phyloP scores from a whole-genome alignment of 371 early-diverging fungal species.

The Lichtheimia ornata region DNA sequence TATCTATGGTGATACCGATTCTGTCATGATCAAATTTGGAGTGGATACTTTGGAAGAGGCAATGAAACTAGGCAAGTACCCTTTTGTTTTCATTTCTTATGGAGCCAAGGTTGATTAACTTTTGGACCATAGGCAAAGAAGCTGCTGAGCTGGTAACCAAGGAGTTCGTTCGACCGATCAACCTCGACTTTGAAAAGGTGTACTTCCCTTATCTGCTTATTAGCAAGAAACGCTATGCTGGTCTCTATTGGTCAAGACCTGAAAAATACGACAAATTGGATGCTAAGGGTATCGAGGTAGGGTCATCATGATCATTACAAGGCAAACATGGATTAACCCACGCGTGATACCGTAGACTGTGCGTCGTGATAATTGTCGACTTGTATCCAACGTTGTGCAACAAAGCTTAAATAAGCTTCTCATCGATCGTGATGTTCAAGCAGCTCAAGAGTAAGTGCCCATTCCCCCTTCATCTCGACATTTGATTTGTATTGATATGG shows the following conservation, averaged over 20 bases:
- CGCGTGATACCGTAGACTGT: constrained; percentile 74
- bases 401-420: constrained; percentile 92
- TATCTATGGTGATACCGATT: constrained; percentile 99
- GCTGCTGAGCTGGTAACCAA: constrained; percentile 89
- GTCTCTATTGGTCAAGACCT: constrained; percentile 96
- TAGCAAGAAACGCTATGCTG: constrained; percentile 99
- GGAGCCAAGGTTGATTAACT: not conserved
- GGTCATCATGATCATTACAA: too few relatives aligned
- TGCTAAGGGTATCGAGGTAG: constrained; percentile 98
- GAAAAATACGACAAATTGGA: constrained; percentile 96
- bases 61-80: constrained; percentile 78
- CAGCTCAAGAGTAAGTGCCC: constrained; percentile 79
- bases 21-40: constrained; percentile 99
- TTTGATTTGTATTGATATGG: not conserved
- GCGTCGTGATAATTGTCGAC: constrained; percentile 97
- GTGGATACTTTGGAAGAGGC: constrained; percentile 77
- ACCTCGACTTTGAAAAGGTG: constrained; percentile 99
- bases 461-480: not conserved
- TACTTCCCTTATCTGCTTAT: constrained; percentile 98
- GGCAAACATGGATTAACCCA: too few relatives aligned
- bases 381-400: constrained; percentile 95
- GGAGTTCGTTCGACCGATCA: constrained; percentile 94
- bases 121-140: constrained; percentile 52
- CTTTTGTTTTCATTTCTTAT: not conserved
- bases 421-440: constrained; percentile 90